These are phyloP conservation scores for Cicer pinnatifidum DNA, from an alignment of 306 rosid genomes.

Conservation along the genomic window DNA sequence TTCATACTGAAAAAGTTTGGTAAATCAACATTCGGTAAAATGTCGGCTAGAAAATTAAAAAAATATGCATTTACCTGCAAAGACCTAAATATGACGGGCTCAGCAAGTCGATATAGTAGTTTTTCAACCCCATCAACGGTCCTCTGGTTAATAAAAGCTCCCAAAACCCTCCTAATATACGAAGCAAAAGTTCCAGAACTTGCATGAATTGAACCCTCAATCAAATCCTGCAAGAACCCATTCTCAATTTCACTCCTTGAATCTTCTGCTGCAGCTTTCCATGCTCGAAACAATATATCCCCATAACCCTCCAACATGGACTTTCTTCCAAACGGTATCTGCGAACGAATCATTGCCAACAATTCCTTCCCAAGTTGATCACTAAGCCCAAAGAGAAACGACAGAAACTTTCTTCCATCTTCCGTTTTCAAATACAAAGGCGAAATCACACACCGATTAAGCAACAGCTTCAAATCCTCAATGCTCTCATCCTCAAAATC, in stretches of 20 bases:
- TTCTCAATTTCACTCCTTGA: constrained; percentile 61
- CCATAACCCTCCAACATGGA: constrained; percentile 86
- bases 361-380: constrained; percentile 69
- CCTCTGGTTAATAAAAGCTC: constrained; percentile 82
- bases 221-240: constrained; percentile 76
- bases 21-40: constrained; percentile 14
- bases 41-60: not conserved
- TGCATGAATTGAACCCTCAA: constrained; percentile 73
- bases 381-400: constrained; percentile 70
- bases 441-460: constrained; percentile 69
- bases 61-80: constrained; percentile 65
- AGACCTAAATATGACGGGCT: constrained; percentile 90
- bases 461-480: constrained; percentile 72
- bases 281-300: constrained; percentile 80
- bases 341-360: constrained; percentile 85
- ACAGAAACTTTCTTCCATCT: constrained; percentile 79
- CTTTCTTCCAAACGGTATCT: constrained; percentile 87
- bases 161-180: constrained; percentile 77
- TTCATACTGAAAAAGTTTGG: not conserved
- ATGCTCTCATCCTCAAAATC: constrained; percentile 88
- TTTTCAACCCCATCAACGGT: constrained; percentile 82
- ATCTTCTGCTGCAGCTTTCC: constrained; percentile 66
- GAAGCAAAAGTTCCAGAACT: constrained; percentile 63
- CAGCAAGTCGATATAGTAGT: constrained; percentile 72
- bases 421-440: constrained; percentile 79